Base-by-base conservation (phyloP, 164 flowering plant genomes). In the Berberis thunbergii region DNA sequence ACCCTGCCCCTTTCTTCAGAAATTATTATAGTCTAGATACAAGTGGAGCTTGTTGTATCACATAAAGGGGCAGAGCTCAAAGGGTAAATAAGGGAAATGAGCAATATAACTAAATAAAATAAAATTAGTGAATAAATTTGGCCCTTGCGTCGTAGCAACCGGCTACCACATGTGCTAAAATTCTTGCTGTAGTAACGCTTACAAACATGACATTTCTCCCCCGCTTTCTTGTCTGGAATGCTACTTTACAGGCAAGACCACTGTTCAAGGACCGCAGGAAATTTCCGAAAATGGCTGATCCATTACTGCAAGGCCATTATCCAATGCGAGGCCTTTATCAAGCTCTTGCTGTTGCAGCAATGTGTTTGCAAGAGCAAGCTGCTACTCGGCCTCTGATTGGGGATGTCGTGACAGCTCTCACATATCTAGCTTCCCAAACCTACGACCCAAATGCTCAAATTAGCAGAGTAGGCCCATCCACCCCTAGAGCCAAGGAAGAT, bases 291-390 rank as follows among this genome's bases (percentile, higher is more conserved):
- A 92, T 92, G 98, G 98, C 93, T 8, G 98, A 92, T 64, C 98
- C 96, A 60, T 72, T 86, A 40, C 73, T 92, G 53, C 96, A 86
- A 74, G 96, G 96, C 8, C 88, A 79, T 41, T 92, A 87, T 75
- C 96, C 98, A 11, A 83, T 81, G 84, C 79, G 93, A 45, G 96
- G 98, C 55, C 86, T 92, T 8, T 92, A 92, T 76, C 98, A 92
- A 78, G 98, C 96, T 60, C 91, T 92, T 64, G 96, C 96, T 38
- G 96, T 92, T 61, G 98, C 98, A 44, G 96, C 96, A 43, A 92
- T 92, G 96, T 92, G 98, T 74, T 76, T 92, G 78, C 96, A 89
- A 70, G 98, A 92, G 61, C 96, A 92, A 74, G 96, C 98, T 43
- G 84, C 96, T 10, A 87, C 93, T 54, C 78, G 98, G 69, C 98